Evolutionary conservation across 495 filamentous ascomycete genomes (phyloP).

Genomic region (Hyaloscypha finlandica): DNA sequence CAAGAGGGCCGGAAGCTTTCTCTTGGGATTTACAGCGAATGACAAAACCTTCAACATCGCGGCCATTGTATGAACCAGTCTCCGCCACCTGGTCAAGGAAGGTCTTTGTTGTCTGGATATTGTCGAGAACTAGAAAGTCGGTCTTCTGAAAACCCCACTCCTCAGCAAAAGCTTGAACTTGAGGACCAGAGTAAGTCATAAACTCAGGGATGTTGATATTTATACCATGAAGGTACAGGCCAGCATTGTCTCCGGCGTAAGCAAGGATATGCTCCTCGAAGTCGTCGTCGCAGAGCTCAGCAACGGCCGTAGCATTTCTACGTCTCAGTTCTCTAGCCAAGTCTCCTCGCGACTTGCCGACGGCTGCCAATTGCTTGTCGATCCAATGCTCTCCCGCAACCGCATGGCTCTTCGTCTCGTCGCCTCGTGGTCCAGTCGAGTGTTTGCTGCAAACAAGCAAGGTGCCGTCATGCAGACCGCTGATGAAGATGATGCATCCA

Average conservation of each 20-base stretch:
- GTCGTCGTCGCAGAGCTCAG: constrained; percentile 91
- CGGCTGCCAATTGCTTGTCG: constrained; percentile 69
- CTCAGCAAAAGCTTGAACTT: constrained; percentile 87
- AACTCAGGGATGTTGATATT: constrained; percentile 93
- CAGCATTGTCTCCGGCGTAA: constrained; percentile 80
- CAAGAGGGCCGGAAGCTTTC: constrained; percentile 37
- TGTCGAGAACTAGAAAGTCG: constrained; percentile 74
- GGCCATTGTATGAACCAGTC: constrained; percentile 81
- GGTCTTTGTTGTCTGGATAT: constrained; percentile 66
- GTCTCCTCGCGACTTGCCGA: constrained; percentile 76
- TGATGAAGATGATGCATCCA: constrained; percentile 97
- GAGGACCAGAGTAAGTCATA: constrained; percentile 72
- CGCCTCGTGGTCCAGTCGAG: constrained; percentile 76
- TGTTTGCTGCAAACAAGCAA: constrained; percentile 97
- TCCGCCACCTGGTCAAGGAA: constrained; percentile 85
- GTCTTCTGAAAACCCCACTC: constrained; percentile 93
- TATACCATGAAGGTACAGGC: constrained; percentile 93
- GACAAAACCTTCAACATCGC: constrained; percentile 96
- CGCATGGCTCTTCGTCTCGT: constrained; percentile 75
- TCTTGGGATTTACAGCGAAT: constrained; percentile 76
- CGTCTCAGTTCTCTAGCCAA: constrained; percentile 72
- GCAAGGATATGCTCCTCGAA: constrained; percentile 98
- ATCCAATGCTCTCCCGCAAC: constrained; percentile 82
- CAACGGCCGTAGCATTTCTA: constrained; percentile 90
- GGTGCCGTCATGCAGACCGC: constrained; percentile 82